Percentiles rank a stretch among this genome's conserved stretches.
Conservation (phyloP, 805 yeast species). For the Candida andamanensis region DNA sequence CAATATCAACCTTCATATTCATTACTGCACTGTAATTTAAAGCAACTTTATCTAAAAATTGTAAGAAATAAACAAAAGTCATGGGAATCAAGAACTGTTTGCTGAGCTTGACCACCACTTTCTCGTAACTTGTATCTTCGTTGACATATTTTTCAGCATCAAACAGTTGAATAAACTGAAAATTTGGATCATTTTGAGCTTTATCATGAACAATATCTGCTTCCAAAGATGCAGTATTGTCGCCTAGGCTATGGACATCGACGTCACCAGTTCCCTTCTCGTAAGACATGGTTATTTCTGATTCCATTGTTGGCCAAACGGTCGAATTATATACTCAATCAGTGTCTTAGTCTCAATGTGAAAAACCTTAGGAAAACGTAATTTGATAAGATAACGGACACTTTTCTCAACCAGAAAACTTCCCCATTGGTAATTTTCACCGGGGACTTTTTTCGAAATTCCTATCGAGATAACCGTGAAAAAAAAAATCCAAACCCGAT, state of each 20-base stretch:
- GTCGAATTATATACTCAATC: too few species aligned
- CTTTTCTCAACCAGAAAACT: too few species aligned
- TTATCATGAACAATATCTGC: neutral
- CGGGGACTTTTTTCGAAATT: too few species aligned
- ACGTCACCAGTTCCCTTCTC: neutral
- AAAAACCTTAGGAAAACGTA: too few species aligned
- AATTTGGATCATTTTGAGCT: constrained; percentile 9
- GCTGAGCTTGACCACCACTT: constrained; percentile 12
- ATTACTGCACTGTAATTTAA: constrained; percentile 22
- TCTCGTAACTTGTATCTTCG: constrained; percentile 11
- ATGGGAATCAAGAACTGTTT: constrained; percentile 11
- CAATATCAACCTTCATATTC: constrained; percentile 26
- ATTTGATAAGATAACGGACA: constrained; percentile 2
- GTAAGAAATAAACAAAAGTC: constrained; percentile 5
- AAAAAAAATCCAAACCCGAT: too few species aligned
- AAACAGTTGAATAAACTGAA: constrained; percentile 12
- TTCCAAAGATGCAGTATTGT: constrained; percentile 1
- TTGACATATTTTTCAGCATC: constrained; percentile 14
- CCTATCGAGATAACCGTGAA: too few species aligned
- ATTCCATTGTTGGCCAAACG: too few species aligned
- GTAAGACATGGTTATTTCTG: neutral
- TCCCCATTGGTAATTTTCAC: too few species aligned
- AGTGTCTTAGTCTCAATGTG: too few species aligned
- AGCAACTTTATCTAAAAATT: constrained; percentile 13
- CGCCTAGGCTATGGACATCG: constrained; percentile 5